Base-by-base conservation (phyloP, 176 grass and related monocot species). In the Paspalum vaginatum region DNA sequence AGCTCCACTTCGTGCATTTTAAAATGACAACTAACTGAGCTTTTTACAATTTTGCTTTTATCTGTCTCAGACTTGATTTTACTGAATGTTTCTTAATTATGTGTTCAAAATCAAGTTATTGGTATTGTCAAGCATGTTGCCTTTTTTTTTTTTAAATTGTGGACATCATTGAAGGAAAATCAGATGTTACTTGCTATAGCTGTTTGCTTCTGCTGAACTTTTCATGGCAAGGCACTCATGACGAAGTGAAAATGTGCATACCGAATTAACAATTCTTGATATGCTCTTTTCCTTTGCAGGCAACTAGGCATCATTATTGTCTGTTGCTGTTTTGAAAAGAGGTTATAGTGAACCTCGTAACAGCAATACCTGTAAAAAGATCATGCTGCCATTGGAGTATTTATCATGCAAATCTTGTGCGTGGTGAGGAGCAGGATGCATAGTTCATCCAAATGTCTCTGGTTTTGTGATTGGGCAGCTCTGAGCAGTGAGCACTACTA, bases 241-340 rank as follows among this genome's bases (percentile, higher is more conserved):
- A 12, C 18, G 22, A 55, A 32, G 20, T 66, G 61, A 74, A 67
- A 24, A 32, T 32, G 21, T 72, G 11, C 47, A 64, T 70, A 61
- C 38, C 37, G 72, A 74, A 38, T 50, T 21, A n/a, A 63, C 61
- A n/a, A 73, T 22, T 79, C 3, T 42, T 76, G 48, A 47, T 40
- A 50, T 21, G n/a, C 47, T 72, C 11, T 37, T 59, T 82, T 66
- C 2, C 26, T 65, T 9, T 77, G 32, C 32, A 32, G 32, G 32
- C 32, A 32, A 32, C 65, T 77, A 89, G 78, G 77, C 55, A 75
- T 42, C 2, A 39, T 81, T 42, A 75, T 17, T 61, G 44, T 41
- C 43, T 66, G 0, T 51, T 77, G 65, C 32, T 71, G 49, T 81
- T 26, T 57, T 26, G 1, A 43, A 65, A 65, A 72, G 39, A 42